Percentiles rank a stretch among this genome's conserved stretches.
Conservation (phyloP, 495 filamentous ascomycete genomes). For the Entonaema liquescens region DNA sequence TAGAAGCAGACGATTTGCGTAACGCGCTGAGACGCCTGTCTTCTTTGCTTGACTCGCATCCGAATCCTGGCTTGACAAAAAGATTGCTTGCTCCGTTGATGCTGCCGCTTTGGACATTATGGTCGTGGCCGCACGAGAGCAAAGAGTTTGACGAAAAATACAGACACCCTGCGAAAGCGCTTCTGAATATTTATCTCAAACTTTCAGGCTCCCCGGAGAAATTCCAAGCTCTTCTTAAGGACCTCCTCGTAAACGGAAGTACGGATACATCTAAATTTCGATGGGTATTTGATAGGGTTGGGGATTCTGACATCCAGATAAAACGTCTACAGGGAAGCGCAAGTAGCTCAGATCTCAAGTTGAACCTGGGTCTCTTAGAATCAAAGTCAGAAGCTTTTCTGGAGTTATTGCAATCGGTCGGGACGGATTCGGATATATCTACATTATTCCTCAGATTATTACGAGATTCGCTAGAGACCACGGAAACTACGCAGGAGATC, state of each 20-base stretch:
- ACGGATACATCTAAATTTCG: conserved; percentile 35
- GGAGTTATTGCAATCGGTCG: conserved; percentile 60
- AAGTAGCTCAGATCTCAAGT: background rate
- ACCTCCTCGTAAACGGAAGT: conserved; percentile 54
- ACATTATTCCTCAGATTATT: conserved; percentile 71
- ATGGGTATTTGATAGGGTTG: conserved; percentile 50
- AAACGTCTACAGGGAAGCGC: conserved; percentile 23
- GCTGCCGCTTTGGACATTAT: conserved; percentile 74
- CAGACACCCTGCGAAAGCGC: conserved; percentile 49
- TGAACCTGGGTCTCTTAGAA: conserved; percentile 37
- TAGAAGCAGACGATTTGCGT: conserved; percentile 53
- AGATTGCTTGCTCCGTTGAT: conserved; percentile 70
- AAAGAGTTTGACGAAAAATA: conserved; percentile 44
- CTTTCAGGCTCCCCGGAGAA: conserved; percentile 55
- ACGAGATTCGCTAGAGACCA: conserved; percentile 64
- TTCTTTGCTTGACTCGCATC: conserved; percentile 69
- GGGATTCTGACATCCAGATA: conserved; percentile 42
- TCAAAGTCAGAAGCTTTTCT: conserved; percentile 61
- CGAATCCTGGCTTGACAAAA: conserved; percentile 77
- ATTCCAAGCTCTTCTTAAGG: conserved; percentile 51
- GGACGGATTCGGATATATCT: conserved; percentile 65
- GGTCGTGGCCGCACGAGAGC: conserved; percentile 57
- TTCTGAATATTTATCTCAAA: conserved; percentile 57
- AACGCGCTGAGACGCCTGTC: conserved; percentile 65
- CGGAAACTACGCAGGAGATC: conserved; percentile 33